Base-by-base conservation (phyloP, 1,284 basidiomycete genomes). In the Naganishia liquefaciens region DNA sequence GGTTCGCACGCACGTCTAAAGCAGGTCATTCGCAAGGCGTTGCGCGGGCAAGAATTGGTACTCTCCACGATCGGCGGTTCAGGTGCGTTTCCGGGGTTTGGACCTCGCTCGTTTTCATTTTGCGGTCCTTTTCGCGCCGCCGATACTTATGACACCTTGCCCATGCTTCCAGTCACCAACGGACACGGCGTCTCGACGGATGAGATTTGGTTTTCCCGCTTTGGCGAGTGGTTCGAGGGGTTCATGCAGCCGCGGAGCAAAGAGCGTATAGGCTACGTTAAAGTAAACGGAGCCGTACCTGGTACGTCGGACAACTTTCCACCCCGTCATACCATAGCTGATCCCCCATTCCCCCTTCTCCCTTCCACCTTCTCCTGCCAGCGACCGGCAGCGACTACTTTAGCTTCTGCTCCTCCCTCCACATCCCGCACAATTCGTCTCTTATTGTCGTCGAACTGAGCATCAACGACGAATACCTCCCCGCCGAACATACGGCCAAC, bases 371-470 rank as follows among this genome's bases (percentile, higher is more conserved):
- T 15, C 40, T 30, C 28, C 30, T 42, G 19, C 25, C 66, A 70
- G 78, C 78, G 0, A 76, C 74, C 13, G 78, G 78, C 1, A 75
- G 73, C 13, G 77, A 78, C 66, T 79, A 79, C 68, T 79, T 77
- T 54, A 76, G 57, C 3, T 77, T 75, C 67, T 79, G 78, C 67
- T 77, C 78, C 63, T 69, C 74, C 5, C 65, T 77, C 5, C 78
- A 79, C 62, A 76, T 79, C 17, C 70, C 75, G 3, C 37, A 54
- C 0, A 68, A 75, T 2, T 71, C 74, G 10, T 75, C 78, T 49
- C 65, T 79, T 4, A 72, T 79, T 40, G 54, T 79, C 23, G 69
- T 79, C 37, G 78, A 79, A 57, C 70, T 79, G 13, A 76, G 72
- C 1, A 72, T 79, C 55, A 79, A 79, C 63, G 78, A 79, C 60